Base-by-base conservation (phyloP, 2,329 filamentous ascomycete species). In the Hypomyces rosellus region DNA sequence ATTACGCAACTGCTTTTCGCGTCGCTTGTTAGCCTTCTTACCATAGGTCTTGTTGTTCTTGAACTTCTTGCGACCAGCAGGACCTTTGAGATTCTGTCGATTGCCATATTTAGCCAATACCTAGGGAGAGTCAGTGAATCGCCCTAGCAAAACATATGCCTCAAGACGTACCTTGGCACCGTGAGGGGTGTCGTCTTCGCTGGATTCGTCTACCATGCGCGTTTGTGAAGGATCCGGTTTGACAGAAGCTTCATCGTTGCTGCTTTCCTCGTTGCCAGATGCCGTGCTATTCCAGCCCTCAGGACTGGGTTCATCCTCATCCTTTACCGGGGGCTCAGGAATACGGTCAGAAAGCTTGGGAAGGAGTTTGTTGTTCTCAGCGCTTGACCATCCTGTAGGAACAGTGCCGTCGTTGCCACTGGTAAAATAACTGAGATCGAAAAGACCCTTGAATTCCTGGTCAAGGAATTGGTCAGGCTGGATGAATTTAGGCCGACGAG, bases 341-440 rank as follows among this genome's bases (percentile, higher is more conserved):
- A 70, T 63, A 25, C 78, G 71, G 37, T 76, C 69, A 33, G 67
- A 69, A 40, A 77, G 68, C 46, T 72, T 77, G 1, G 82, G 80
- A 46, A 82, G 82, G 1, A 73, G 63, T 55, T 78, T 81, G 25
- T 74, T 75, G 15, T 84, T 77, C 14, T 83, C 77, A 2, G 87
- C 69, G 2, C 70, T 71, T 18, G 79, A 79, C 79, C 84, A 91
- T 1, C 87, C 88, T 3, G 81, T 84, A 0, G 88, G 85, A 11
- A 95, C 73, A 16, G 76, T 68, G 20, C 83, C 78, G 18, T 77
- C 76, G 1, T 69, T 67, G 8, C 57, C 54, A 48, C 78, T 77
- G 18, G 71, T 66, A 54, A 85, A 82, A 61, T 87, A 86, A 63
- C 83, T 82, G 57, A 96, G 70, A 13, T 87, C 81, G 63, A 97